A percentile compares a stretch with the other conserved stretches of the same genome.
phyloP scores from a whole-genome alignment of 108 stramenopile genomes.

The Stephanodiscus minutulus region DNA sequence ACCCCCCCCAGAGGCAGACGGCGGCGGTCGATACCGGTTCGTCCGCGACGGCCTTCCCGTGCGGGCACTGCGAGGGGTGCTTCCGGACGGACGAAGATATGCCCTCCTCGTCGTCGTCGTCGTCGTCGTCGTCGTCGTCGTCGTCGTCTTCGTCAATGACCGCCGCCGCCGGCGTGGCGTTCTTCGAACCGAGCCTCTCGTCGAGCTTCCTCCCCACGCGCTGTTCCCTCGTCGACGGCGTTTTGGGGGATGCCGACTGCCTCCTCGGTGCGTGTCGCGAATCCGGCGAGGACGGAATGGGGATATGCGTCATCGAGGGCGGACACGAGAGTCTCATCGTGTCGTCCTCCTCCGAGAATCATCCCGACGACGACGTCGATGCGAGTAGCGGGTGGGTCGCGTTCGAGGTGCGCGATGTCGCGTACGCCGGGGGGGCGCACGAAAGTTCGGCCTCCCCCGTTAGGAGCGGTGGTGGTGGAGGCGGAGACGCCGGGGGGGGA shows the following conservation, averaged over 20 bases:
- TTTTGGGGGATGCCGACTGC: not conserved
- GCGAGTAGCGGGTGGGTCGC: conserved; percentile 28
- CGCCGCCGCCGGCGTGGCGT: conserved; percentile 3
- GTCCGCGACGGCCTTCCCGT: conserved; percentile 79
- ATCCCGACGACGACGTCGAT: not conserved
- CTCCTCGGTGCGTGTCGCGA: not conserved
- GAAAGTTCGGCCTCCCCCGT: too few relatives aligned
- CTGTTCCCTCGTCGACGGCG: conserved; percentile 27
- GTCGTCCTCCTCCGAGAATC: conserved; percentile 7
- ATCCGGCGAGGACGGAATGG: not conserved
- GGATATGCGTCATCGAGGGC: conserved; percentile 17
- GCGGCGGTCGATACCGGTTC: conserved; percentile 78
- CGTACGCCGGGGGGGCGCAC: too few relatives aligned
- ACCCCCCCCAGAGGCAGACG: conserved; percentile 74
- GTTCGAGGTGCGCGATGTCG: conserved; percentile 38
- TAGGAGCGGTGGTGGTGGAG: too few relatives aligned
- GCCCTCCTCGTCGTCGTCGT: conserved; percentile 47
- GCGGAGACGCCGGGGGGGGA: too few relatives aligned
- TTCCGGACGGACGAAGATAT: conserved; percentile 71
- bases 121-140: conserved; percentile 35
- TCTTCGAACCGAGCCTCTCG: not conserved
- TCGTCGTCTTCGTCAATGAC: too few relatives aligned
- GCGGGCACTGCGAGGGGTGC: conserved; percentile 60
- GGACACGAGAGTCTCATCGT: conserved; percentile 33
- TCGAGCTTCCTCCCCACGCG: conserved; percentile 28